Conservation (phyloP, 352 stramenopile genomes). For the Pythium coloratum region DNA sequence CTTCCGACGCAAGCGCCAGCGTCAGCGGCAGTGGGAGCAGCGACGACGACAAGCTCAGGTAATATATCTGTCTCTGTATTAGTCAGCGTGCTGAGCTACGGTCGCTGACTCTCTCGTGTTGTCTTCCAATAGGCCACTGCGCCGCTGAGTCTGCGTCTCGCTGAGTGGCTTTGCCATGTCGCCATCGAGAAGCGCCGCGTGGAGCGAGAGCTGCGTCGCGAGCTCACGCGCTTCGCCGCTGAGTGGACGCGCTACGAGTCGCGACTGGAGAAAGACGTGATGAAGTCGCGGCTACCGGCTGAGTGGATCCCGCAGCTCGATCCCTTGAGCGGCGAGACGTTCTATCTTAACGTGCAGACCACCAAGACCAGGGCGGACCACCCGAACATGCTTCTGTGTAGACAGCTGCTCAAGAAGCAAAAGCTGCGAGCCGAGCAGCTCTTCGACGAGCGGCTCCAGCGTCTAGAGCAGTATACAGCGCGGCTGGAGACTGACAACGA, state of each 20-base stretch:
- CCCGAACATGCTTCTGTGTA: conserved; percentile 35
- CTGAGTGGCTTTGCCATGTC: conserved; percentile 38
- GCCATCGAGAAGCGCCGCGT: conserved; percentile 30
- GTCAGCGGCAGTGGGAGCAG: conserved; percentile 17
- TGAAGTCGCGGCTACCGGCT: conserved; percentile 32
- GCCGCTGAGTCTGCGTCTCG: conserved; percentile 13
- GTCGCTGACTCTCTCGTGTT: neutral
- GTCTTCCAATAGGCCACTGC: conserved; percentile 2
- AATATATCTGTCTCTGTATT: neutral
- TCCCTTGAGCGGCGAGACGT: conserved; percentile 35
- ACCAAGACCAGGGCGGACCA: conserved; percentile 35
- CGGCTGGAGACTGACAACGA: conserved; percentile 24
- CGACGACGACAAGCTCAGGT: conserved; percentile 12
- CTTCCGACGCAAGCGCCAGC: conserved; percentile 11
- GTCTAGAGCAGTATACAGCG: conserved; percentile 31
- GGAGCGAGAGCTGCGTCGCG: conserved; percentile 25
- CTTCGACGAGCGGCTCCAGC: conserved; percentile 17
- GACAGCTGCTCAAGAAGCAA: conserved; percentile 37
- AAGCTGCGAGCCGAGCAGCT: conserved; percentile 28
- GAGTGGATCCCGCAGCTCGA: conserved; percentile 54
- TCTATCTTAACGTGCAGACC: conserved; percentile 44
- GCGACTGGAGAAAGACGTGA: conserved; percentile 40
- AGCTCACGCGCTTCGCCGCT: conserved; percentile 24
- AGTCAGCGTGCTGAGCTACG: neutral
- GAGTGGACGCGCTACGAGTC: conserved; percentile 42